Evolutionary conservation across 1,284 basidiomycete genomes (phyloP).

Genomic region (Cutaneotrichosporon cyanovorans): DNA sequence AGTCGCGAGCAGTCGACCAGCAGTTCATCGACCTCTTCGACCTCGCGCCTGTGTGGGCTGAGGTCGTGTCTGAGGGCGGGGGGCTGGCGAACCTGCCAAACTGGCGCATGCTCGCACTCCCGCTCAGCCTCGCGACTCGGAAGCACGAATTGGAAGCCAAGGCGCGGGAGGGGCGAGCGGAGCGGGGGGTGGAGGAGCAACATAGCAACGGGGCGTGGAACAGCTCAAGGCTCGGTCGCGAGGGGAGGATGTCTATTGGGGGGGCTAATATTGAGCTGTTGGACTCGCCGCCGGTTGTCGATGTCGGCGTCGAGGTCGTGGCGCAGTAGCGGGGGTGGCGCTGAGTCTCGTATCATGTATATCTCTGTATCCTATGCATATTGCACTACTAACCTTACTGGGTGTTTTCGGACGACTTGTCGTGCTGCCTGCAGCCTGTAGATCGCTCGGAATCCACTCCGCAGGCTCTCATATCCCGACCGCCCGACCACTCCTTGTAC

Average conservation of each 20-base stretch:
- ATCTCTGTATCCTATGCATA: too few species aligned
- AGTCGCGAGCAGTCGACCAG: slow-evolving; percentile 51
- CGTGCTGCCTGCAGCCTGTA: too few species aligned
- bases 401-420: too few species aligned
- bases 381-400: too few species aligned
- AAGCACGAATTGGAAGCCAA: slow-evolving; percentile 9
- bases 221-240: too few species aligned
- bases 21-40: slow-evolving; percentile 53
- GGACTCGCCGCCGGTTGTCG: slow-evolving; percentile 1
- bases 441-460: too few species aligned
- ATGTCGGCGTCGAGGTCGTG: slow-evolving; percentile 6
- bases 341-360: too few species aligned
- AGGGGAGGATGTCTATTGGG: neutral
- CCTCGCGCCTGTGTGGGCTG: slow-evolving; percentile 34
- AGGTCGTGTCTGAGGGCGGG: slow-evolving; percentile 25
- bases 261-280: neutral
- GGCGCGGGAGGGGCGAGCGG: slow-evolving; percentile 1
- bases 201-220: too few species aligned
- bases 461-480: too few species aligned
- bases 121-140: slow-evolving; percentile 10
- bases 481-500: too few species aligned
- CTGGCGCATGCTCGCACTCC: slow-evolving; percentile 36
- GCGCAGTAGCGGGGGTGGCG: too few species aligned
- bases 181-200: neutral
- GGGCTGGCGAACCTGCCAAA: slow-evolving; percentile 34